Conservation (phyloP, 1,139 yeast genomes). For the Zygoascus hellenicus region DNA sequence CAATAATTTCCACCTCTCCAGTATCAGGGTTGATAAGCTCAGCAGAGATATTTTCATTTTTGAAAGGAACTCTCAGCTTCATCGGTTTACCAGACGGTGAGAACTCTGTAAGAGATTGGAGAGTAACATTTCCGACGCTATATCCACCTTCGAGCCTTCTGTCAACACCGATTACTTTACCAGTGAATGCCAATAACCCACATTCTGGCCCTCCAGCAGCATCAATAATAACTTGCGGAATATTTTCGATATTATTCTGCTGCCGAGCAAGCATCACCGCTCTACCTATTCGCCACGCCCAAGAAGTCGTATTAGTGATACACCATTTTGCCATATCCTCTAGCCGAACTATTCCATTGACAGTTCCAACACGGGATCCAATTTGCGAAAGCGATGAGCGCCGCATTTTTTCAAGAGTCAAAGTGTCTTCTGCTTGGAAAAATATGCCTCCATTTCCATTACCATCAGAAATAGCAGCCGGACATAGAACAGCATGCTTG, state of each 20-base stretch:
- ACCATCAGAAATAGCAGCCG: slow-evolving; percentile 41
- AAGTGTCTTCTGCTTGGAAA: slow-evolving; percentile 33
- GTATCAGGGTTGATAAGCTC: slow-evolving; percentile 21
- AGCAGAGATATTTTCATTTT: slow-evolving; percentile 42
- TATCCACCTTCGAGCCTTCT: slow-evolving; percentile 41
- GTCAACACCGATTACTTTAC: slow-evolving; percentile 43
- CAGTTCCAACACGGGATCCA: slow-evolving; percentile 40
- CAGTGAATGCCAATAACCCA: slow-evolving; percentile 37
- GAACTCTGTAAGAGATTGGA: slow-evolving; percentile 26
- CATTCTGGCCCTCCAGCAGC: slow-evolving; percentile 36
- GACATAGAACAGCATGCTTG: slow-evolving; percentile 30
- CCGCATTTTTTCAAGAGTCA: slow-evolving; percentile 36
- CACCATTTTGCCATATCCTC: slow-evolving; percentile 21
- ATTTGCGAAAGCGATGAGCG: slow-evolving; percentile 41
- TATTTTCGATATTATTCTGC: slow-evolving; percentile 32
- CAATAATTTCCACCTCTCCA: slow-evolving; percentile 28
- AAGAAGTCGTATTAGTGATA: slow-evolving; percentile 31
- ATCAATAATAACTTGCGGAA: slow-evolving; percentile 38
- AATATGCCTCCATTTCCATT: slow-evolving; percentile 40
- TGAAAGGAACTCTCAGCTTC: slow-evolving; percentile 39
- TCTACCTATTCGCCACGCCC: slow-evolving; percentile 46
- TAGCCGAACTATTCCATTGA: slow-evolving; percentile 36
- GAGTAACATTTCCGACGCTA: slow-evolving; percentile 42
- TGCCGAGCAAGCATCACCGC: slow-evolving; percentile 39
- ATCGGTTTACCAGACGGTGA: neutral